Base-by-base conservation (phyloP, 768 basidiomycete genomes). In the Russula foetens region DNA sequence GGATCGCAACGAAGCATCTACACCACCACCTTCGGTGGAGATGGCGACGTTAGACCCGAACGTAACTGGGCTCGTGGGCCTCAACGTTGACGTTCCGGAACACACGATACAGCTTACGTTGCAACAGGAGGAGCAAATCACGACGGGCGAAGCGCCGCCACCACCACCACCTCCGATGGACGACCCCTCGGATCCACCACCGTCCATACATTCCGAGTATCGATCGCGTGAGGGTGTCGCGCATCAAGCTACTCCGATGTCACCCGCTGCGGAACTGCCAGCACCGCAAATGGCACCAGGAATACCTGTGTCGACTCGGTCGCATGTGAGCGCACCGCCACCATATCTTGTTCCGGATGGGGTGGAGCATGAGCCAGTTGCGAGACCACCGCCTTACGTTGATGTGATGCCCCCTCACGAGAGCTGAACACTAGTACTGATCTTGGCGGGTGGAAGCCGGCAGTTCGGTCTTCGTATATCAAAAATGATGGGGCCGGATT, bases 111-210 rank as follows among this genome's bases (percentile, higher is more conserved):
- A 84, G 64, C 68, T 89, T 46, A 81, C 81, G 15, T 73, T 85
- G 35, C 84, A 84, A 50, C 80, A 78, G 50, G 71, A 71, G 58
- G 69, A 68, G 49, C 69, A 72, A 51, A 67, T 66, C 24, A 65
- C 64, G 56, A 72, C 67, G 64, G 74, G 74, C 29, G 73, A 72
- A 46, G 72, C 75, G 24, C 83, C 79, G 1, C 90, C 88, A 0
- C 91, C 90, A 0, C 90, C 90, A 5, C 89, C 90, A 0, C 86
- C 86, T 19, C 84, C 85, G 35, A 80, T 92, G 76, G 91, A 93
- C 67, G 91, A 93, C 71, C 91, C 91, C 23, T 85, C 84, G 2
- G 91, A 93, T 70, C 91, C 90, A 23, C 91, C 91, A 5, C 91
- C 91, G 14, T 89, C 88, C 7, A 93, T 93, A 66, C 88, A 93